phyloP scores from a whole-genome alignment of 148 eudicot genomes.

The Vaccinium vitisidaea region DNA sequence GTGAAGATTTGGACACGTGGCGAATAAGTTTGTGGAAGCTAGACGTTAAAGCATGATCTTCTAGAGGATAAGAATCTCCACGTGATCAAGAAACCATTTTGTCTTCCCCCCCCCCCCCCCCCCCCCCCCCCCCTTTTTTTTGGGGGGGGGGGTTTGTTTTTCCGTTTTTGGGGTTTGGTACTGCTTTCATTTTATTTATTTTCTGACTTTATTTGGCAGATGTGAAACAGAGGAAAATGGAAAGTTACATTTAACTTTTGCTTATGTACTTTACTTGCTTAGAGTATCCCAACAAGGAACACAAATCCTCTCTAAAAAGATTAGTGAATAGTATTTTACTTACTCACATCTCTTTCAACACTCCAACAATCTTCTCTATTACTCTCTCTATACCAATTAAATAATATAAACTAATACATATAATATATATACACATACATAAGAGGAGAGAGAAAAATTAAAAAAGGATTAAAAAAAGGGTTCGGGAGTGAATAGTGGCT shows the following conservation, averaged over 20 bases:
- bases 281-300: too few relatives aligned
- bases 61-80: slow-evolving; percentile 11
- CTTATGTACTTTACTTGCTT: neutral
- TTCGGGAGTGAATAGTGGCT: too few relatives aligned
- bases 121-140: neutral
- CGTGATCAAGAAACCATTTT: slow-evolving; percentile 23
- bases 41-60: neutral
- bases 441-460: too few relatives aligned
- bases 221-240: neutral
- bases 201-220: neutral
- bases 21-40: slow-evolving; percentile 15
- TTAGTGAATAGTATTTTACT: too few relatives aligned
- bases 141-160: neutral
- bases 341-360: too few relatives aligned
- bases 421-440: too few relatives aligned
- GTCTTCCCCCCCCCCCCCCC: too few relatives aligned
- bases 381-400: too few relatives aligned
- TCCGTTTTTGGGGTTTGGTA: neutral
- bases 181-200: neutral
- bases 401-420: too few relatives aligned
- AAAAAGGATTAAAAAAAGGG: too few relatives aligned
- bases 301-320: too few relatives aligned
- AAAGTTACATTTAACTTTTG: neutral
- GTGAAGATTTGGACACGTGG: slow-evolving; percentile 26
- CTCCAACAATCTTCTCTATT: too few relatives aligned